Conservation (phyloP, 176 grass and related monocot genomes). For the Saccharum spontaneum region DNA sequence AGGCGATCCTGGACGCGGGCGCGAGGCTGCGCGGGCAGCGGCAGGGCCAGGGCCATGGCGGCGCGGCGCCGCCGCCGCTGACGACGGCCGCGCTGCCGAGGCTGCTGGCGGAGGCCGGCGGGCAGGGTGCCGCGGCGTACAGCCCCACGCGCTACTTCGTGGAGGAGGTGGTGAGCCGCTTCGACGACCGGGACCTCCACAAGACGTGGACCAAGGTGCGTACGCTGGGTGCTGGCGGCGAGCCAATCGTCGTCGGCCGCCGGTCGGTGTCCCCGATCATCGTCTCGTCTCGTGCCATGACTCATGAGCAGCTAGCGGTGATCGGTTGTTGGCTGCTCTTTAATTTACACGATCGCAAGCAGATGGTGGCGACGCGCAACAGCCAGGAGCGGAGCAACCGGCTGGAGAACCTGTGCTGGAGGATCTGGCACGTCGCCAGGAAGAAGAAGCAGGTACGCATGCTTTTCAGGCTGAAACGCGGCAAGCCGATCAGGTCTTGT, state of each 20-base stretch:
- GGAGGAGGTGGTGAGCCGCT: conserved; percentile 88
- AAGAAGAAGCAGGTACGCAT: conserved; percentile 78
- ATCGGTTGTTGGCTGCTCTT: too few species aligned
- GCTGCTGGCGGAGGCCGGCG: conserved; percentile 21
- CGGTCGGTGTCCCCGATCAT: too few species aligned
- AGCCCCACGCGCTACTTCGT: conserved; percentile 93
- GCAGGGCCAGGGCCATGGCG: neutral
- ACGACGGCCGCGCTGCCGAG: conserved; percentile 23
- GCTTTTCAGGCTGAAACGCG: neutral
- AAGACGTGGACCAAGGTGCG: conserved; percentile 94
- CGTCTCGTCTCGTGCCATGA: too few species aligned
- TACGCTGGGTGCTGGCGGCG: too few species aligned
- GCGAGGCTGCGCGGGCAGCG: conserved; percentile 16
- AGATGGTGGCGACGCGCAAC: conserved; percentile 87
- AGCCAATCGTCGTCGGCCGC: too few species aligned
- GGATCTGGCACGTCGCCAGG: conserved; percentile 92
- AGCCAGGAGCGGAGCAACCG: conserved; percentile 82
- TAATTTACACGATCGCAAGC: too few species aligned
- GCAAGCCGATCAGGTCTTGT: too few species aligned
- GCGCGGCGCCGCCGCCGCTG: conserved; percentile 26
- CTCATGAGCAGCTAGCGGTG: neutral
- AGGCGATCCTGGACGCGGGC: conserved; percentile 87
- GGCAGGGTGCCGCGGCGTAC: conserved; percentile 33
- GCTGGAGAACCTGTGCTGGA: conserved; percentile 93
- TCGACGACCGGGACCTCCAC: conserved; percentile 88